Evolutionary conservation across 345 rosid genomes (phyloP).

Genomic region (Populus deltoides): DNA sequence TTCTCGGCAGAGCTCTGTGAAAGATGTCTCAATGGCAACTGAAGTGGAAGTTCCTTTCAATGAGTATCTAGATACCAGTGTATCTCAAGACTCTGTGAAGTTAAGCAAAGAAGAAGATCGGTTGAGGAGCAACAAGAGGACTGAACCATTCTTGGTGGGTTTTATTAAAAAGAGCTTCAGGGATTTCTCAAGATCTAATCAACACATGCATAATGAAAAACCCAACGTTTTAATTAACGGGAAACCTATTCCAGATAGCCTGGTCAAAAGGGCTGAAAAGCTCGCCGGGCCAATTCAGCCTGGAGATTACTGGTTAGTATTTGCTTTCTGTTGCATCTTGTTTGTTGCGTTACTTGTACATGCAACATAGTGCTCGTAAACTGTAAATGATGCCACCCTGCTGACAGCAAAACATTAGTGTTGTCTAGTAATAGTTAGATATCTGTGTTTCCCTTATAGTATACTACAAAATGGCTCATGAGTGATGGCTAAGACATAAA

Average conservation of each 20-base stretch:
- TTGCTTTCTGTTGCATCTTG: background rate
- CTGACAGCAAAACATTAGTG: background rate
- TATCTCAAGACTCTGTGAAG: conserved; percentile 18
- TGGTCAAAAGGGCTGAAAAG: conserved; percentile 25
- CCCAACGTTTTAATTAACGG: conserved; percentile 25
- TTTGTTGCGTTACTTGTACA: background rate
- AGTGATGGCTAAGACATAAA: background rate
- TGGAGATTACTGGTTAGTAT: conserved; percentile 34
- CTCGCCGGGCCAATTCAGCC: conserved; percentile 28
- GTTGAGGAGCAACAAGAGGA: conserved; percentile 5
- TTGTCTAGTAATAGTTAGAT: background rate
- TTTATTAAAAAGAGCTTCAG: conserved; percentile 17
- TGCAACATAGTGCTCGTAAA: no score
- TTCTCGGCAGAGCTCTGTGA: background rate
- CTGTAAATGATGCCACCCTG: background rate
- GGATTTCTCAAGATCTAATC: conserved; percentile 16
- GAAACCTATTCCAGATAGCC: conserved; percentile 12
- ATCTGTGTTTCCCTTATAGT: background rate
- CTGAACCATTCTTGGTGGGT: conserved; percentile 12
- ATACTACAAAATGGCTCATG: background rate
- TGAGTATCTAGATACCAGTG: background rate
- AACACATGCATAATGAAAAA: background rate
- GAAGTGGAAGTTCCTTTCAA: conserved; percentile 22
- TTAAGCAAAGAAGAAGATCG: background rate
- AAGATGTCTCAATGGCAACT: conserved; percentile 13